Evolutionary conservation across 129 eudicot genomes (phyloP).

Genomic region (Apium graveolens): DNA sequence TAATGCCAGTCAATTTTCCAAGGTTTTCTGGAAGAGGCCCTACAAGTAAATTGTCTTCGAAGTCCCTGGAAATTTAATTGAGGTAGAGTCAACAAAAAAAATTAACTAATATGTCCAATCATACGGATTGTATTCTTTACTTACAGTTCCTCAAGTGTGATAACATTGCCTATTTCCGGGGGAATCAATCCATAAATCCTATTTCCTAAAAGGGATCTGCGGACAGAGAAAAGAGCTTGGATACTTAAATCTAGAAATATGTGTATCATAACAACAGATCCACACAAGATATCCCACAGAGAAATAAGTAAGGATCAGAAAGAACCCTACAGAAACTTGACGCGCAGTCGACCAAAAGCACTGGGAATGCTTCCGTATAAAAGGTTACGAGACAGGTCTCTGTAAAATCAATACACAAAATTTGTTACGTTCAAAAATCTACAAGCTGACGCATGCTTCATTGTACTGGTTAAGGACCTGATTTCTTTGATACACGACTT

Average conservation of each 20-base stretch:
- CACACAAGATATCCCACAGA: background rate
- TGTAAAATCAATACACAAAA: slow-evolving; percentile 14
- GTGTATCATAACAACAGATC: background rate
- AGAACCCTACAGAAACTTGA: slow-evolving; percentile 46
- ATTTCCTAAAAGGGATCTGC: no score
- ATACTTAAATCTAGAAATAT: background rate
- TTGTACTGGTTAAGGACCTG: background rate
- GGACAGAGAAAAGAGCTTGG: background rate
- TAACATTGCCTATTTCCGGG: no score
- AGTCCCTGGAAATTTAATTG: no score
- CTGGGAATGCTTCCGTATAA: slow-evolving; percentile 70
- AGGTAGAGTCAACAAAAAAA: no score
- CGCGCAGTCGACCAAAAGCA: slow-evolving; percentile 36
- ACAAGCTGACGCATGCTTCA: background rate
- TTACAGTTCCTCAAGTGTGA: no score
- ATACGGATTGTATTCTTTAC: no score
- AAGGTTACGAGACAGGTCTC: slow-evolving; percentile 73
- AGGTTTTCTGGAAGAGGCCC: no score
- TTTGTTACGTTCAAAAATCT: no score
- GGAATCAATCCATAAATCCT: no score
- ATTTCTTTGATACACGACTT: background rate
- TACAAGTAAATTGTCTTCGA: no score
- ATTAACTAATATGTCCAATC: no score
- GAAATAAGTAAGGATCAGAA: background rate
- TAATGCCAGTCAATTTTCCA: no score